phyloP scores from a whole-genome alignment of 108 stramenopile genomes.

The Skeletonema potamos region DNA sequence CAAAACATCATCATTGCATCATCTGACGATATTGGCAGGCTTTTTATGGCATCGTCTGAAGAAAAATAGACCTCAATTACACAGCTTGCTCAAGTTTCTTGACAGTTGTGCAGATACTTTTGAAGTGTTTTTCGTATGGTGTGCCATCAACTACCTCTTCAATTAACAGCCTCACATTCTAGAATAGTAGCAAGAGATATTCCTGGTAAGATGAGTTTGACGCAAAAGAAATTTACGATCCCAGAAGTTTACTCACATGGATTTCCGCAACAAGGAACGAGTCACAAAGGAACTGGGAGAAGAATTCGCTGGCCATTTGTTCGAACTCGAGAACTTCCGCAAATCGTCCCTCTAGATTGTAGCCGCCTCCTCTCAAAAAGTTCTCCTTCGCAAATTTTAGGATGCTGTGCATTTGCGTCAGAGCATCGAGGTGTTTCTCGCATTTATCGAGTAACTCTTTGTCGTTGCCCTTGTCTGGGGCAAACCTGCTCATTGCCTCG shows the following conservation, averaged over 20 bases:
- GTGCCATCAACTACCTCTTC: slow-evolving; percentile 8
- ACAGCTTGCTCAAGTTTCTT: slow-evolving; percentile 2
- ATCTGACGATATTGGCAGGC: no score
- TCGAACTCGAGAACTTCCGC: slow-evolving; percentile 15
- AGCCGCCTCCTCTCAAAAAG: neutral
- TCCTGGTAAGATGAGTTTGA: neutral
- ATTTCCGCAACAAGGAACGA: slow-evolving; percentile 3
- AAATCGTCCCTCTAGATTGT: slow-evolving; percentile 5
- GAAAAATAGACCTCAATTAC: neutral
- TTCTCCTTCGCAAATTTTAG: neutral
- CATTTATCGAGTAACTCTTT: neutral
- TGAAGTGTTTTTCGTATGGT: slow-evolving; percentile 9
- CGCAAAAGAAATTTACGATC: no score
- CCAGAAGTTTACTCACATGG: neutral
- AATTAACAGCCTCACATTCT: neutral
- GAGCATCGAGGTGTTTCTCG: slow-evolving; percentile 14
- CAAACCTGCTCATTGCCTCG: slow-evolving; percentile 13
- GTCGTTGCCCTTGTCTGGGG: slow-evolving; percentile 8
- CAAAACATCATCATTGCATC: no score
- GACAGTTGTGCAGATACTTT: slow-evolving; percentile 3
- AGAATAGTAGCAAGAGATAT: neutral
- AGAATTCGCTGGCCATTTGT: slow-evolving; percentile 6
- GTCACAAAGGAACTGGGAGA: neutral
- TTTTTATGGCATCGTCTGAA: no score
- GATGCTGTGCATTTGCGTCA: slow-evolving; percentile 3